Conservation (phyloP, 2,329 filamentous ascomycete genomes). For the Sporothrix phasma region DNA sequence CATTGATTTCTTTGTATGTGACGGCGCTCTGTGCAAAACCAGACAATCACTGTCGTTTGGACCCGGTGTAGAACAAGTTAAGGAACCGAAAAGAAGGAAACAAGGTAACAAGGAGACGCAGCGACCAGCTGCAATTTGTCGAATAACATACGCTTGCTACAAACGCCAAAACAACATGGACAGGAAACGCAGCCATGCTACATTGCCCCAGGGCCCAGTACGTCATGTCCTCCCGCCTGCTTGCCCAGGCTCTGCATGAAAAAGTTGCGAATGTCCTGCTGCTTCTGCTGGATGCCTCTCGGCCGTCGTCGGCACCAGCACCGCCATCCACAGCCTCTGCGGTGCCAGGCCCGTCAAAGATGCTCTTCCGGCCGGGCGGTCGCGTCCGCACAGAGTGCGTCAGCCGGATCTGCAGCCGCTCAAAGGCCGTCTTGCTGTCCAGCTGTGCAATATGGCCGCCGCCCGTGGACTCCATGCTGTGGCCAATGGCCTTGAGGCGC, state of each 20-base stretch:
- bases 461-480: constrained; percentile 62
- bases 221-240: background rate
- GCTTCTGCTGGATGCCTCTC: constrained; percentile 9
- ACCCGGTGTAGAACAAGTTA: background rate
- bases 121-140: too few species aligned
- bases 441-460: constrained; percentile 62
- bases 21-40: background rate
- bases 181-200: too few species aligned
- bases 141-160: background rate
- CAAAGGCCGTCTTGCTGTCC: constrained; percentile 66
- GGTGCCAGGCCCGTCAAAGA: constrained; percentile 26
- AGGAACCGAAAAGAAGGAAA: too few species aligned
- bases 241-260: constrained; percentile 14
- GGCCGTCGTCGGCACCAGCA: background rate
- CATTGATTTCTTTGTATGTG: background rate
- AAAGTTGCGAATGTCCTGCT: constrained; percentile 19
- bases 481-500: constrained; percentile 47
- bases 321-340: background rate
- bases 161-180: background rate
- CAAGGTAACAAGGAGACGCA: too few species aligned
- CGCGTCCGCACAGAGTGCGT: constrained; percentile 60
- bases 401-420: constrained; percentile 65
- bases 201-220: too few species aligned
- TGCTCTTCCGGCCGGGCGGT: constrained; percentile 41
- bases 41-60: background rate